Conservation (phyloP, 257 asterid genomes). For the Penstemon newberryi region DNA sequence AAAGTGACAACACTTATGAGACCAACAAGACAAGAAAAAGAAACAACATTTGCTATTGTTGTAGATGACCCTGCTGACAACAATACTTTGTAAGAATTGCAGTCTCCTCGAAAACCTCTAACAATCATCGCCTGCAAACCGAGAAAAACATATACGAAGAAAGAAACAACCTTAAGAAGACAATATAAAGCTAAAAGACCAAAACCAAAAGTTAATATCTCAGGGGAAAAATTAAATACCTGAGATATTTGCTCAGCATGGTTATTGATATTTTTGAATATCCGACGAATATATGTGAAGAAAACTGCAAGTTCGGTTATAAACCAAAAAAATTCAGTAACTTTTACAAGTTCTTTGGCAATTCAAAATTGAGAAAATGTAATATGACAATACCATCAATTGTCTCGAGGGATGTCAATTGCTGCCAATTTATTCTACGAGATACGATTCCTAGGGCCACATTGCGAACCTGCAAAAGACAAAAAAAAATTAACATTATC, state of each 20-base stretch:
- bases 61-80: conserved; percentile 70
- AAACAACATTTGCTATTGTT: conserved; percentile 50
- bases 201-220: background rate
- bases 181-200: background rate
- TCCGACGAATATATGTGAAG: conserved; percentile 71
- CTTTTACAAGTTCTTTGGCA: background rate
- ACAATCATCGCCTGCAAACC: conserved; percentile 90
- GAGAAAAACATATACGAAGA: background rate
- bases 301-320: conserved; percentile 54
- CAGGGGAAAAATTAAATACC: conserved; percentile 41
- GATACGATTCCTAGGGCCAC: conserved; percentile 93
- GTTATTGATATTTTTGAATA: conserved; percentile 78
- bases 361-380: background rate
- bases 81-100: conserved; percentile 57
- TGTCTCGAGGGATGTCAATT: conserved; percentile 78
- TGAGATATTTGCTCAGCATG: conserved; percentile 90
- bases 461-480: conserved; percentile 68
- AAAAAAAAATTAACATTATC: background rate
- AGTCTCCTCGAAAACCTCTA: conserved; percentile 90
- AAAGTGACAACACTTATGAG: conserved; percentile 57
- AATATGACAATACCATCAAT: conserved; percentile 60
- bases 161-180: background rate
- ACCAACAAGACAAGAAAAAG: conserved; percentile 69
- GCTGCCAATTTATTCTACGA: conserved; percentile 89
- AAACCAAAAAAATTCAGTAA: background rate